Evolutionary conservation across 192 early-diverging fungal species (phyloP).

Genomic region (Cetraspora pellucida): DNA sequence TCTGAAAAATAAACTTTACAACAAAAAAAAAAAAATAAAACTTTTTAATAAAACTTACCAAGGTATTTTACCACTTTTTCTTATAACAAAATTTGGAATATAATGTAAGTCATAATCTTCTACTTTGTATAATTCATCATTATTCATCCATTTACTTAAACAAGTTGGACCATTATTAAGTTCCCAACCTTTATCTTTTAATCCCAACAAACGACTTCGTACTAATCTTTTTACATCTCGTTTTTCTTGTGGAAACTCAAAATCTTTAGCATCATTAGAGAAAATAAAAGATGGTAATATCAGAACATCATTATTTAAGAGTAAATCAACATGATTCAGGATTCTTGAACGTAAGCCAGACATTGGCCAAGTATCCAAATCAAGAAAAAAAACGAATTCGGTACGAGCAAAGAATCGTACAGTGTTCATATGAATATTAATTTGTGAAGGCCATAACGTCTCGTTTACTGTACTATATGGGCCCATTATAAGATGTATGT

Average conservation of each 20-base stretch:
- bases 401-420: slow-evolving; percentile 56
- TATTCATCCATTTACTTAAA: slow-evolving; percentile 49
- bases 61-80: slow-evolving; percentile 47
- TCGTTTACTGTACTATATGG: slow-evolving; percentile 31
- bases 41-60: slow-evolving; percentile 34
- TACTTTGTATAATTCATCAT: slow-evolving; percentile 44
- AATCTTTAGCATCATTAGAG: slow-evolving; percentile 3
- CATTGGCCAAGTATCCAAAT: slow-evolving; percentile 46
- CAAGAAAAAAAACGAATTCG: slow-evolving; percentile 52
- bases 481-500: slow-evolving; percentile 51
- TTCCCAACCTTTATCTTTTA: slow-evolving; percentile 58
- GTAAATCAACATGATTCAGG: background rate
- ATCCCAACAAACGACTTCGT: slow-evolving; percentile 4
- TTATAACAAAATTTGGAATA: slow-evolving; percentile 54
- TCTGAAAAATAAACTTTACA: background rate
- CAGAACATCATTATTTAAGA: slow-evolving; percentile 48
- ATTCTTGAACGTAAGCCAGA: slow-evolving; percentile 43
- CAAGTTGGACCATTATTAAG: slow-evolving; percentile 52
- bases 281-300: slow-evolving; percentile 56
- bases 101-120: slow-evolving; percentile 64
- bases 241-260: background rate
- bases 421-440: slow-evolving; percentile 55
- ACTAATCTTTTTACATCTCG: background rate
- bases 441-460: slow-evolving; percentile 35
- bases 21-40: background rate